phyloP scores from a whole-genome alignment of 768 basidiomycete species.

The Termitomyces sp. region DNA sequence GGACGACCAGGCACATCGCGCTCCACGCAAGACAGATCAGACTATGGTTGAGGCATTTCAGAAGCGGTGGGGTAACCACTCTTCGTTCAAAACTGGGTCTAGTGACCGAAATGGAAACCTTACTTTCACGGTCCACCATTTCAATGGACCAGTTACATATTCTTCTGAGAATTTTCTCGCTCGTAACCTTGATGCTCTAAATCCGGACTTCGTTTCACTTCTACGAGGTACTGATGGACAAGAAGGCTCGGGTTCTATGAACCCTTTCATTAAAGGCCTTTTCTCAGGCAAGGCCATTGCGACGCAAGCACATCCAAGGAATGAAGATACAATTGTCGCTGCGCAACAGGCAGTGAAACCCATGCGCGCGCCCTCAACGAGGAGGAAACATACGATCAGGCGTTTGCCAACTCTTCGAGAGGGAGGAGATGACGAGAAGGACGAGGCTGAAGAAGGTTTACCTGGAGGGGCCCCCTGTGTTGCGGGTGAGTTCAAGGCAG shows the following conservation, averaged over 20 bases:
- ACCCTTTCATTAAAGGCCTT: conserved; percentile 86
- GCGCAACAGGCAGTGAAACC: conserved; percentile 93
- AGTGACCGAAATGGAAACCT: conserved; percentile 74
- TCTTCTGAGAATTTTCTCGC: conserved; percentile 88
- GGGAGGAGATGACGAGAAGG: conserved; percentile 40
- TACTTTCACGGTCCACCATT: conserved; percentile 90
- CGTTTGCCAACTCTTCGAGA: conserved; percentile 51
- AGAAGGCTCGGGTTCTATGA: conserved; percentile 75
- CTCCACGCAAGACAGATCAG: conserved; percentile 86
- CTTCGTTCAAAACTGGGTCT: conserved; percentile 79
- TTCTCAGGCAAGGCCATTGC: conserved; percentile 89
- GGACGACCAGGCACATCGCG: conserved; percentile 89
- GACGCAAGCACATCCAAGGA: conserved; percentile 84
- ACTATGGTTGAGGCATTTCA: conserved; percentile 93
- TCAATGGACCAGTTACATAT: conserved; percentile 87
- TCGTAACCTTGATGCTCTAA: conserved; percentile 82
- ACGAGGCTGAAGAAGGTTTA: conserved; percentile 41
- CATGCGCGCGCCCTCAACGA: conserved; percentile 87
- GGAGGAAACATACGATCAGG: conserved; percentile 70
- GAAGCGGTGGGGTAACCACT: conserved; percentile 93
- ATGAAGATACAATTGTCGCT: conserved; percentile 93
- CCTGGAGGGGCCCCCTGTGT: conserved; percentile 57
- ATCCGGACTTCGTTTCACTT: conserved; percentile 89
- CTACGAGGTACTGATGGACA: conserved; percentile 63
- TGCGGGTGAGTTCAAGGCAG: conserved; percentile 82